A percentile compares a stretch with the other conserved stretches of the same genome.
Conservation (phyloP, 148 eudicot species). For the Nepenthes gracilis region DNA sequence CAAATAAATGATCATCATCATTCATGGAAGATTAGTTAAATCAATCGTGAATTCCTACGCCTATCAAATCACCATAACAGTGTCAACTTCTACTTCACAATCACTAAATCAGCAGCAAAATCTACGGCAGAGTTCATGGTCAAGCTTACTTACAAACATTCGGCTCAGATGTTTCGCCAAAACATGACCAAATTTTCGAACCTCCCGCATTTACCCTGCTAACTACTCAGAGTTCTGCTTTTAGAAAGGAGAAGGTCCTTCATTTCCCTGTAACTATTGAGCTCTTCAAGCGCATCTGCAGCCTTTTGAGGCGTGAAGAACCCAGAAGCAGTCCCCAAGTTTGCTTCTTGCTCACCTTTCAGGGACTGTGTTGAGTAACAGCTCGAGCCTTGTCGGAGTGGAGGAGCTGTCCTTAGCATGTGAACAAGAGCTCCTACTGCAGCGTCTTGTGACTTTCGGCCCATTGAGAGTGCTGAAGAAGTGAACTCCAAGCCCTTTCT, state of each 20-base stretch:
- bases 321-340: slow-evolving; percentile 38
- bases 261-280: slow-evolving; percentile 50
- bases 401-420: slow-evolving; percentile 80
- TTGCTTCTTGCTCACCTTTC: slow-evolving; percentile 28
- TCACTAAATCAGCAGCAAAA: no score
- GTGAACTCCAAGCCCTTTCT: slow-evolving; percentile 34
- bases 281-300: slow-evolving; percentile 86
- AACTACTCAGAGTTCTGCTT: slow-evolving; percentile 23
- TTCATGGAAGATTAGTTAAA: no score
- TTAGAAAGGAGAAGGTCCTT: slow-evolving; percentile 69
- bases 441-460: slow-evolving; percentile 75
- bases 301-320: slow-evolving; percentile 51
- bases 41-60: no score
- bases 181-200: no score
- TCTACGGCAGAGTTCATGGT: no score
- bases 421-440: slow-evolving; percentile 82
- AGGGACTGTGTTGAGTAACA: slow-evolving; percentile 31
- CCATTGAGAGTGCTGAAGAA: slow-evolving; percentile 29
- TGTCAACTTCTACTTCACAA: no score
- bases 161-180: no score
- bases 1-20: no score
- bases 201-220: slow-evolving; percentile 11
- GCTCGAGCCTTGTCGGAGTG: slow-evolving; percentile 75
- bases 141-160: no score
- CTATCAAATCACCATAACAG: no score